Base-by-base conservation (phyloP, 768 basidiomycete genomes). In the Auricularia sp. region DNA sequence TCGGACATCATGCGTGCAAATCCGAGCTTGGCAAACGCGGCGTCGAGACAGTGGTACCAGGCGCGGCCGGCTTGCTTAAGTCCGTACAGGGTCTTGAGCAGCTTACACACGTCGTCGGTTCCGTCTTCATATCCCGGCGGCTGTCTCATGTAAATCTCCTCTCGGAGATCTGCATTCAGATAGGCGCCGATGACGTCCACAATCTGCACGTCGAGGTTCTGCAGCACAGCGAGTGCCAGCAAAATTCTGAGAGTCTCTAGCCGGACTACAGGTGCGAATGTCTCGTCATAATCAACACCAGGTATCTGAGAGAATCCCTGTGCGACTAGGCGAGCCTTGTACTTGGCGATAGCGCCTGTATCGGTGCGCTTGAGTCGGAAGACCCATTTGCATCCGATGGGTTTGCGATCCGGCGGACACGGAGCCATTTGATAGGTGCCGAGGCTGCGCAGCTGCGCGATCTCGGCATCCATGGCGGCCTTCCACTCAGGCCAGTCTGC, bases 271-370 rank as follows among this genome's bases (percentile, higher is more conserved):
- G 29, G 29, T 2, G 29, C 29, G 3, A 29, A 29, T 2, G 8
- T 71, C 63, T 71, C 68, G 59, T 58, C 62, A 61, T 64, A 68
- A 56, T 69, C 69, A 21, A 61, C 44, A 5, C 74, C 72, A 6
- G 66, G 63, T 0, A 68, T 54, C 61, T 76, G 75, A 2, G 69
- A 62, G 67, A 69, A 74, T 0, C 75, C 75, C 54, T 71, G 68
- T 0, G 73, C 75, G 14, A 73, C 73, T n/a, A 73, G 65, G 34
- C 73, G 54, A 11, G 70, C 71, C 62, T 75, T 73, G 65, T 68
- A 66, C 10, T 68, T 66, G 2, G 51, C 44, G n/a, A 73, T 56
- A 3, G 58, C 64, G 7, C 71, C 72, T 35, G 68, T 39, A 3
- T 63, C 63, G 61, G 75, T 69, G 42, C 56, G 37, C 65, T 74